Base-by-base conservation (phyloP, 768 basidiomycete genomes). In the Termitomyces sp. region DNA sequence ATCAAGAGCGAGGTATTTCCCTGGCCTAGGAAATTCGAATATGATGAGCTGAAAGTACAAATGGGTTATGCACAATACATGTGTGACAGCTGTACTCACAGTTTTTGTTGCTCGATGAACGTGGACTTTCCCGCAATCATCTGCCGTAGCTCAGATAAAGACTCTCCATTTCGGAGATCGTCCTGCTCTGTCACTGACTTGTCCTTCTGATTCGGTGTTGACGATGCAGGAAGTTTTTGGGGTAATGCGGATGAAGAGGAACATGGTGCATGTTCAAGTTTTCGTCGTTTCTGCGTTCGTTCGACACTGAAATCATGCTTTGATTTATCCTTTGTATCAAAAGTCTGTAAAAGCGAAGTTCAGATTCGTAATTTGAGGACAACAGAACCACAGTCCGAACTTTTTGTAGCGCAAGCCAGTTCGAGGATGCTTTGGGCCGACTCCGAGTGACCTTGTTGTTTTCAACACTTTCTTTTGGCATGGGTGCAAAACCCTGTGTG, bases 1-100 rank as follows among this genome's bases (percentile, higher is more conserved):
- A 72, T 99, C 96, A 31, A 99, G 76, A 0, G 93, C 86, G 45
- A 97, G 74, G 62, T 89, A 89, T 67, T 82, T 87, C 50, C 89
- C 89, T 4, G 84, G 83, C 49, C 87, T 86, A 55, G 20, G 50
- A 50, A 34, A 55, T 57, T 41, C 13, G 39, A 41, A 54, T 41
- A 56, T 48, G 24, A 36, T n/a, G 30, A 47, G 36, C 37, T 56
- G 33, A 44, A 33, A 20, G 50, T 4, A 45, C 27, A n/a, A 34
- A 45, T 8, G 31, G 48, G 27, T 53, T 63, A 47, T 39, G 48
- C 41, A 45, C 24, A 45, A 57, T 57, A 55, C 53, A 50, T 48
- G 48, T 59, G 33, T 45, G n/a, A 45, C 54, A 49, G 50, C 44
- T 2, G 6, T 24, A 69, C 83, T 70, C 68, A 86, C 85, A 69